Conservation (phyloP, 306 rosid genomes). For the Quercus alba region DNA sequence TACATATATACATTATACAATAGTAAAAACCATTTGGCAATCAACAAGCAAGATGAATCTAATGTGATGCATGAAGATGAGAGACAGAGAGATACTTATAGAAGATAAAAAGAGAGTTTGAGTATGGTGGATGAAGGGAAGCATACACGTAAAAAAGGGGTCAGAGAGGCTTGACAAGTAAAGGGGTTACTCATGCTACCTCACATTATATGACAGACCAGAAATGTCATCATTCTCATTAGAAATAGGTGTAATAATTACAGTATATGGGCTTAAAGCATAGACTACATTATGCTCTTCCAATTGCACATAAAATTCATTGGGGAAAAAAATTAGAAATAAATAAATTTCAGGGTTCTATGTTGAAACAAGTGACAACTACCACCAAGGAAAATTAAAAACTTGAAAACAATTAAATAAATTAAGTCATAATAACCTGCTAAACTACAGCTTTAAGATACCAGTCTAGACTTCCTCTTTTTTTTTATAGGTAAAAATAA, state of each 20-base stretch:
- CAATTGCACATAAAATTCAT: not conserved
- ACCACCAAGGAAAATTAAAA: not conserved
- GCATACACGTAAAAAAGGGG: not conserved
- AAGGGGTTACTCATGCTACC: not conserved
- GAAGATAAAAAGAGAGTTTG: not conserved
- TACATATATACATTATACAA: slow-evolving; percentile 2
- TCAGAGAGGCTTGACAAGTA: not conserved
- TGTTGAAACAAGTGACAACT: not conserved
- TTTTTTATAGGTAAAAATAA: too few relatives aligned
- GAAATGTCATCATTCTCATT: not conserved
- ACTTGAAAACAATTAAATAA: not conserved
- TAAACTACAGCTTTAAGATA: not conserved
- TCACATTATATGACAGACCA: not conserved
- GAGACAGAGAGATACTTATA: not conserved
- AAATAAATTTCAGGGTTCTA: not conserved
- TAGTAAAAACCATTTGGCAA: not conserved
- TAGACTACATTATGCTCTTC: not conserved
- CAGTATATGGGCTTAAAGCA: not conserved
- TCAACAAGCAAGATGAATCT: not conserved
- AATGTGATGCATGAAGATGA: not conserved
- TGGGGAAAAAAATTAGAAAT: not conserved
- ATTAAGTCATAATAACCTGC: not conserved
- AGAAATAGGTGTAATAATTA: too few relatives aligned
- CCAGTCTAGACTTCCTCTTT: not conserved
- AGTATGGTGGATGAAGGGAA: not conserved